These are phyloP conservation scores for Boletellus deceptivus DNA, from an alignment of 1,284 basidiomycete species.

Conservation along the genomic window DNA sequence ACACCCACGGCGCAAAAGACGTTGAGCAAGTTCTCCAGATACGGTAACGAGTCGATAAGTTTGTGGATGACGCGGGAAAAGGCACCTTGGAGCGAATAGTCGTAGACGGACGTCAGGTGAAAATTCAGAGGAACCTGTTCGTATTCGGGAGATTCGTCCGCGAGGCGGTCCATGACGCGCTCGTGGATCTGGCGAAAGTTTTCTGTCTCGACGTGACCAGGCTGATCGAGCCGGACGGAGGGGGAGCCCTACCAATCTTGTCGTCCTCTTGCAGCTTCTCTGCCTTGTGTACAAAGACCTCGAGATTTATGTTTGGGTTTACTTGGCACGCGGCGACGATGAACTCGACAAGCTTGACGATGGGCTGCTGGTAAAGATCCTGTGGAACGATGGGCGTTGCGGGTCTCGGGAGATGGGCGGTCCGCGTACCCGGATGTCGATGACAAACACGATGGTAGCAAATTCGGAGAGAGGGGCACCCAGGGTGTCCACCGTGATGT, in stretches of 20 bases:
- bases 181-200: constrained; percentile 87
- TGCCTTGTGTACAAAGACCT: constrained; percentile 96
- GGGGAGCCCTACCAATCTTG: constrained; percentile 65
- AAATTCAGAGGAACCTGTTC: constrained; percentile 76
- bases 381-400: constrained; percentile 26
- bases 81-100: constrained; percentile 85
- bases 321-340: constrained; percentile 71
- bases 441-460: constrained; percentile 88
- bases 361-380: constrained; percentile 74
- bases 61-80: constrained; percentile 80
- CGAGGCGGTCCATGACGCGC: constrained; percentile 77
- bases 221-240: background rate
- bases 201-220: constrained; percentile 47
- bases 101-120: constrained; percentile 87
- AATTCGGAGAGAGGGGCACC: constrained; percentile 73
- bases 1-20: constrained; percentile 72
- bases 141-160: constrained; percentile 68
- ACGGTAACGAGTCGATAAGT: constrained; percentile 67
- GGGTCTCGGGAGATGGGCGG: background rate
- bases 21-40: constrained; percentile 78
- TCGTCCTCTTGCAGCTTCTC: constrained; percentile 93
- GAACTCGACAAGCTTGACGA: constrained; percentile 77
- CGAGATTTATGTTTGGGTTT: constrained; percentile 80
- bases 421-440: constrained; percentile 83
- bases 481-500: constrained; percentile 73